Conservation (phyloP, 306 rosid species). For the Quillaja saponaria region DNA sequence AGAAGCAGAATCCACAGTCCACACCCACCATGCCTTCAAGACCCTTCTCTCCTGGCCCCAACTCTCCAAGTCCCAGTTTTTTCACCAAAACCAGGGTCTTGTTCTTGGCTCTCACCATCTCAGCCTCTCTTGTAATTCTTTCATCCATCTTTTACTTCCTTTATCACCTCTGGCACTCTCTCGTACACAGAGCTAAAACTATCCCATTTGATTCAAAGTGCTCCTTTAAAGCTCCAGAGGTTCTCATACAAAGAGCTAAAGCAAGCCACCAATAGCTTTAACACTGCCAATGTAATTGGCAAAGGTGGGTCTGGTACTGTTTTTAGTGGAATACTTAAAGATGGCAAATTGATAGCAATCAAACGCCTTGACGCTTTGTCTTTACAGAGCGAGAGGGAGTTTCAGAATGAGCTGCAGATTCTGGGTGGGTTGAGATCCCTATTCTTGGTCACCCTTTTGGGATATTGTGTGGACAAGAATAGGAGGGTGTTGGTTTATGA, state of each 20-base stretch:
- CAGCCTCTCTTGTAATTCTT: constrained; percentile 72
- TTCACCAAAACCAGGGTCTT: constrained; percentile 61
- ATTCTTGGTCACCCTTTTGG: constrained; percentile 79
- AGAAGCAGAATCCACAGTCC: constrained; percentile 23
- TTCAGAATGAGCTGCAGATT: constrained; percentile 90
- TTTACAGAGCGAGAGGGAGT: constrained; percentile 80
- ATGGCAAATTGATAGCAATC: constrained; percentile 75
- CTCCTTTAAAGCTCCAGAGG: constrained; percentile 82
- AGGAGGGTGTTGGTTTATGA: constrained; percentile 76
- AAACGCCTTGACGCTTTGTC: constrained; percentile 68
- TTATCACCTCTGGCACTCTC: constrained; percentile 71
- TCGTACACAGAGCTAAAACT: constrained; percentile 67
- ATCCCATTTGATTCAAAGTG: constrained; percentile 77
- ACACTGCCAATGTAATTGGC: constrained; percentile 70
- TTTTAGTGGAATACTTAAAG: constrained; percentile 68
- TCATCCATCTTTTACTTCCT: constrained; percentile 74
- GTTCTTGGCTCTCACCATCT: constrained; percentile 77
- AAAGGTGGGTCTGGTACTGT: constrained; percentile 98
- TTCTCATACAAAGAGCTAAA: constrained; percentile 80
- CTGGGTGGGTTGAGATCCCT: constrained; percentile 91
- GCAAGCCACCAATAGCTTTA: constrained; percentile 66
- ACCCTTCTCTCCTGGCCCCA: constrained; percentile 51
- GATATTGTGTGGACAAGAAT: constrained; percentile 78
- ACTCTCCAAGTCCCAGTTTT: constrained; percentile 41
- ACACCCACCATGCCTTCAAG: constrained; percentile 73